These are phyloP conservation scores for Boletus rex-veris DNA, from an alignment of 768 basidiomycete genomes.

Conservation along the genomic window DNA sequence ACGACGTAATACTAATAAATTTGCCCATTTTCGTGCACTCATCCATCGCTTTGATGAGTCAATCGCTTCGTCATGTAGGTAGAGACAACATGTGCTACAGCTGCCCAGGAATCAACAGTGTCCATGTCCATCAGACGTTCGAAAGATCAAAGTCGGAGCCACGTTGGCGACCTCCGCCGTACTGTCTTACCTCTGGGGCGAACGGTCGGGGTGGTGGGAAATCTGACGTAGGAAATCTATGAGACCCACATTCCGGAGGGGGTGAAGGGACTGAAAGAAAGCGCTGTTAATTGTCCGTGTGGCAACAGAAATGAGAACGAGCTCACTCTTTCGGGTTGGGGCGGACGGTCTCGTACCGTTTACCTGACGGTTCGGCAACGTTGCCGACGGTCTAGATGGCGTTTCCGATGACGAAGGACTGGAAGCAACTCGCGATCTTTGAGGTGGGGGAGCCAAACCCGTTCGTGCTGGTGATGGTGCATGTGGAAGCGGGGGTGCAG, in stretches of 20 bases:
- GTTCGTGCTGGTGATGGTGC: constrained; percentile 27
- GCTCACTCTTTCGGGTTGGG: constrained; percentile 49
- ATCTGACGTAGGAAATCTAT: constrained; percentile 71
- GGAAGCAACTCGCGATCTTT: constrained; percentile 26
- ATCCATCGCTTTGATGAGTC: not conserved
- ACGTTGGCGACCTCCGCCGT: constrained; percentile 59
- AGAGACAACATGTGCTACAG: not conserved
- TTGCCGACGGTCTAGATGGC: constrained; percentile 9
- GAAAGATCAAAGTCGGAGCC: constrained; percentile 71
- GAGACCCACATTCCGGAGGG: constrained; percentile 60
- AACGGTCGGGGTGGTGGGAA: constrained; percentile 79
- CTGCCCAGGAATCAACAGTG: not conserved
- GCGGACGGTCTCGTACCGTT: constrained; percentile 35
- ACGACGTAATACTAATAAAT: not conserved
- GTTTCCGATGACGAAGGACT: constrained; percentile 21
- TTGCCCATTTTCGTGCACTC: too few relatives aligned
- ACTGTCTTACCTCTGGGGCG: constrained; percentile 44
- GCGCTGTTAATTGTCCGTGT: constrained; percentile 9
- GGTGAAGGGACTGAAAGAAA: constrained; percentile 46
- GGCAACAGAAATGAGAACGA: not conserved
- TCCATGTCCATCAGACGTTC: constrained; percentile 24
- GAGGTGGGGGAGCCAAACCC: constrained; percentile 21
- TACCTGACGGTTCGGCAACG: constrained; percentile 15
- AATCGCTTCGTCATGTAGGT: not conserved
- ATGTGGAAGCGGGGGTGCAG: constrained; percentile 32